Evolutionary conservation across 176 grass and related monocot species (phyloP).

Genomic region (Rhynchospora breviuscula): DNA sequence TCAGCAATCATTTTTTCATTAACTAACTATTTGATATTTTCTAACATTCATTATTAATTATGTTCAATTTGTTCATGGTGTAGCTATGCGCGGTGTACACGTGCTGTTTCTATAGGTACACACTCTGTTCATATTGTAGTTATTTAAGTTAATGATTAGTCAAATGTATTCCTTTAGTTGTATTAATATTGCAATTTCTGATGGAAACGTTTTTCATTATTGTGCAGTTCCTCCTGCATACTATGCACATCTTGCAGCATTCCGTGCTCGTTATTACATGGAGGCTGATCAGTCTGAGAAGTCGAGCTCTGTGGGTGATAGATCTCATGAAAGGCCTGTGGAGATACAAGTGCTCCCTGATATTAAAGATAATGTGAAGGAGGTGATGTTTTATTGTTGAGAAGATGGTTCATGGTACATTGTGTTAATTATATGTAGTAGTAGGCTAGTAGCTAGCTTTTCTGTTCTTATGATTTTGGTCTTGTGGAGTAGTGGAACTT

Average conservation of each 20-base stretch:
- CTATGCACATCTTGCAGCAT: slow-evolving; percentile 77
- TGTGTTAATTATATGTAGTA: too few relatives aligned
- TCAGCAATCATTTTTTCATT: too few relatives aligned
- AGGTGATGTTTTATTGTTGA: slow-evolving; percentile 81
- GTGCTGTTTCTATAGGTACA: slow-evolving; percentile 78
- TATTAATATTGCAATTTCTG: background rate
- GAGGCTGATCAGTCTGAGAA: slow-evolving; percentile 50
- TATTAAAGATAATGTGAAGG: slow-evolving; percentile 65
- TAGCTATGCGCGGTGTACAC: slow-evolving; percentile 84
- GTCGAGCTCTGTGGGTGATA: slow-evolving; percentile 22
- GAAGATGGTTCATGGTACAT: background rate
- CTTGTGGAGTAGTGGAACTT: too few relatives aligned
- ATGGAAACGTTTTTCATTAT: background rate
- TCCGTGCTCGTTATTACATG: slow-evolving; percentile 53
- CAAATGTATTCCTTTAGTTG: too few relatives aligned
- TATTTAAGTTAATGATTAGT: background rate
- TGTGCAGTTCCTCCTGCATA: slow-evolving; percentile 66
- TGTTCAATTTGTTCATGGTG: background rate
- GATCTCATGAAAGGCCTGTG: slow-evolving; percentile 34
- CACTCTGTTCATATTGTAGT: background rate
- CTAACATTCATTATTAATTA: background rate
- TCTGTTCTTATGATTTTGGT: too few relatives aligned
- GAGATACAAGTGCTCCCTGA: slow-evolving; percentile 49
- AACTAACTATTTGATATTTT: too few relatives aligned
- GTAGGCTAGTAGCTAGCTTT: too few relatives aligned